Base-by-base conservation (phyloP, 176 grass and related monocot genomes). In the Oryza rufipogon region DNA sequence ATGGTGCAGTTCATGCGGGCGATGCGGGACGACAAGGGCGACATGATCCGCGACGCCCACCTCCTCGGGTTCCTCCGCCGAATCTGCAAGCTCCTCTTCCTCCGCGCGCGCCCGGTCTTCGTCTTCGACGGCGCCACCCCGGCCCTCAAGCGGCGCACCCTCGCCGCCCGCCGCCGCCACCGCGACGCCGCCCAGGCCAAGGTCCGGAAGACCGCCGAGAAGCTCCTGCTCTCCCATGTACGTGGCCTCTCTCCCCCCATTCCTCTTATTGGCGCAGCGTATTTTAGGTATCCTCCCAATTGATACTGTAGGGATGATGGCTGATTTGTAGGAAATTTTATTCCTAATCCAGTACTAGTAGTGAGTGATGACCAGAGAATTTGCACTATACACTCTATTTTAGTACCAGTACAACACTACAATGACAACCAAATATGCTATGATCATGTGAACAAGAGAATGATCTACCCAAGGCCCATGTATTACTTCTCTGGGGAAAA, bases 1-100 rank as follows among this genome's bases (percentile, higher is more conserved):
- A 95, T 98, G 91, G 93, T 98, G 83, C 93, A 98, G 83, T 98
- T 98, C 91, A 92, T 94, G 91, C 89, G 92, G 85, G 96, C 96
- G 49, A 98, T 98, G 91, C 87, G 93, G 76, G 96, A 98, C 65
- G 96, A 98, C 64, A 93, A 93, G 70, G 96, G 96, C 32, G 96
- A 94, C 83, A 98, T 98, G 96, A 47, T 93, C 75, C 89, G 81
- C 58, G 92, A 95, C 66, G 89, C 96, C 5, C 96, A 98, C 80
- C 83, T 95, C 72, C 89, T 95, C 30, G 93, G 96, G 23, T 95
- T 98, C 89, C 94, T 98, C 83, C 82, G 96, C 41, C 85, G 96
- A 70, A 98, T 95, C 73, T 98, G 96, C 87, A 98, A 95, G 78
- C 96, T 98, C 66, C 91, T 95, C 49, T 98, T 95, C 86, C 86